Conservation (phyloP, 352 stramenopile species). For the Pythium guiyangense region DNA sequence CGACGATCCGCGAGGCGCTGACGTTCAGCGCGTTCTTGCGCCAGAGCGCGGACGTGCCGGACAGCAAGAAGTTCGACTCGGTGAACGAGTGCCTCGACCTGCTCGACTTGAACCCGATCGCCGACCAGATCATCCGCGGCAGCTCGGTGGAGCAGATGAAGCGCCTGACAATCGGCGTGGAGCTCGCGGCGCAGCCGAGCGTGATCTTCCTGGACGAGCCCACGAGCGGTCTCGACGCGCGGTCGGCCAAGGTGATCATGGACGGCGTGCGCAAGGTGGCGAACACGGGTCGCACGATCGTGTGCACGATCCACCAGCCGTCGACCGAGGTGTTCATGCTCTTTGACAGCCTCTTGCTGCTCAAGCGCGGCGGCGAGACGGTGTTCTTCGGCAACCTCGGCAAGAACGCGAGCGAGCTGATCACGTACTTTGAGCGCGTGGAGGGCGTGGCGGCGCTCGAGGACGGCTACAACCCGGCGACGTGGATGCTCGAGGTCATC, state of each 20-base stretch:
- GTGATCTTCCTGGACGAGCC: slow-evolving; percentile 81
- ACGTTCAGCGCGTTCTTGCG: no score
- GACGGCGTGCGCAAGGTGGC: no score
- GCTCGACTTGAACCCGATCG: slow-evolving; percentile 23
- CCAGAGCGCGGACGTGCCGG: no score
- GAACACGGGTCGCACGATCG: no score
- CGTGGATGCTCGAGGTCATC: slow-evolving; percentile 69
- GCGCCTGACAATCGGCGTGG: slow-evolving; percentile 47
- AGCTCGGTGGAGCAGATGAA: slow-evolving; percentile 48
- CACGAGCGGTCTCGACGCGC: slow-evolving; percentile 83
- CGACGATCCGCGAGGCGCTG: no score
- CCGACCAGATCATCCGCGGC: slow-evolving; percentile 32
- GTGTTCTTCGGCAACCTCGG: slow-evolving; percentile 19
- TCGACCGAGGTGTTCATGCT: no score
- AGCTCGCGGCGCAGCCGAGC: slow-evolving; percentile 71
- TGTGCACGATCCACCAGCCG: no score
- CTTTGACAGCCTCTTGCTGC: no score
- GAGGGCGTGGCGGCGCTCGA: slow-evolving; percentile 9
- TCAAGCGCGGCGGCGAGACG: no score
- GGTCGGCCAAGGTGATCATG: no score
- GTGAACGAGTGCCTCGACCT: slow-evolving; percentile 37
- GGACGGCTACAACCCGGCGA: slow-evolving; percentile 62
- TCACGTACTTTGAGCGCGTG: slow-evolving; percentile 25
- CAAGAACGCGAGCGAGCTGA: slow-evolving; percentile 9
- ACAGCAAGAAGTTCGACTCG: no score